Evolutionary conservation across 2,329 filamentous ascomycete genomes (phyloP).

Genomic region (Neopestalotiopsis rosae): DNA sequence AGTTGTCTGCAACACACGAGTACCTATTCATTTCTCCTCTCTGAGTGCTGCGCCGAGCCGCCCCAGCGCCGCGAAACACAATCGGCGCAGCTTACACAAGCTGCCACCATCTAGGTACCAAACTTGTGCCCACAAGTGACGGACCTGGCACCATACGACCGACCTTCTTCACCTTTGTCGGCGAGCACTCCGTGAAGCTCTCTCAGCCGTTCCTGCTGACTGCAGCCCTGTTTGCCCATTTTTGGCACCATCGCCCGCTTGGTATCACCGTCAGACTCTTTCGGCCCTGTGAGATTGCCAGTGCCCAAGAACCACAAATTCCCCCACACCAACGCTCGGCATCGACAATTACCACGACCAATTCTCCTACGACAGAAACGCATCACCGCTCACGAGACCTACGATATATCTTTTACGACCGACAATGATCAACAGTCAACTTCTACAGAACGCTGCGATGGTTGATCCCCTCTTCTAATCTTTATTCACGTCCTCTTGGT

Average conservation of each 20-base stretch:
- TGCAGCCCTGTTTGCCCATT: slow-evolving; percentile 29
- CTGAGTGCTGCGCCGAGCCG: not conserved
- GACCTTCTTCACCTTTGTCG: slow-evolving; percentile 19
- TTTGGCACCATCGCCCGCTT: slow-evolving; percentile 24
- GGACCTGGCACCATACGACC: slow-evolving; percentile 23
- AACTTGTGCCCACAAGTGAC: not conserved
- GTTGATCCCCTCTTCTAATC: slow-evolving; percentile 62
- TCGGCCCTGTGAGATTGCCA: not conserved
- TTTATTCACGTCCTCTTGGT: slow-evolving; percentile 31
- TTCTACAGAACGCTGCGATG: slow-evolving; percentile 56
- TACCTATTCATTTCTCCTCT: not conserved
- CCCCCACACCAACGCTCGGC: slow-evolving; percentile 17
- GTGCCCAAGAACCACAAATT: slow-evolving; percentile 12
- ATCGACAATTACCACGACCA: slow-evolving; percentile 23
- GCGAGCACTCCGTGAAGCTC: slow-evolving; percentile 24
- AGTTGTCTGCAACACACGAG: not conserved
- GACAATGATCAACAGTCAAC: slow-evolving; percentile 62
- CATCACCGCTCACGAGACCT: slow-evolving; percentile 27
- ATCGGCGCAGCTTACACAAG: not conserved
- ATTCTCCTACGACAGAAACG: slow-evolving; percentile 21
- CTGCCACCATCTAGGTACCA: not conserved
- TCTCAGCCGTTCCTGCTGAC: slow-evolving; percentile 29
- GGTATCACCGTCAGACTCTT: slow-evolving; percentile 14
- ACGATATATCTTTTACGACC: slow-evolving; percentile 41
- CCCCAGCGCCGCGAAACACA: not conserved